These are phyloP conservation scores for Cutaneotrichosporon sp. DNA, from an alignment of 1,284 basidiomycete species.

Conservation along the genomic window DNA sequence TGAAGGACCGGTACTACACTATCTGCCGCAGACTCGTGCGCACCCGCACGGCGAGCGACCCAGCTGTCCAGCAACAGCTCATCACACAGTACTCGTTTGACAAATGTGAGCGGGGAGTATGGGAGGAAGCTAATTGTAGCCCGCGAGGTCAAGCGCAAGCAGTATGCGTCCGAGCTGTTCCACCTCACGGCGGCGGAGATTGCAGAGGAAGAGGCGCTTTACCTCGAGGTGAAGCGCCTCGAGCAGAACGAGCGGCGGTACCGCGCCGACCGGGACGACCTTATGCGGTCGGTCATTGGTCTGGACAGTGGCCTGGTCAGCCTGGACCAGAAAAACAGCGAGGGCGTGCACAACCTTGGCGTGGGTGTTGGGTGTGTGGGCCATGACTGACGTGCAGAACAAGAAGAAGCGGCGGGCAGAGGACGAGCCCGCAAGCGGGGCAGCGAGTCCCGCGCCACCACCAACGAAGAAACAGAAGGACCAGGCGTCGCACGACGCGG, in stretches of 20 bases:
- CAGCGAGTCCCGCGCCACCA: constrained; percentile 20
- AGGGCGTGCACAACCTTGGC: constrained; percentile 45
- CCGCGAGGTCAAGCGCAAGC: constrained; percentile 82
- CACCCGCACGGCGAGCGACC: constrained; percentile 72
- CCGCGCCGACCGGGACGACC: constrained; percentile 81
- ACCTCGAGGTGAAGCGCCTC: constrained; percentile 85
- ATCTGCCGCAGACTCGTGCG: constrained; percentile 84
- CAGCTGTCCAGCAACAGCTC: constrained; percentile 61
- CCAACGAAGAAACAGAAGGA: constrained; percentile 38
- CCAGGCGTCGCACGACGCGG: constrained; percentile 24
- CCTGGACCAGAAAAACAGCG: constrained; percentile 40
- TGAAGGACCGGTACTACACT: constrained; percentile 92
- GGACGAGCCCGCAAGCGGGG: constrained; percentile 23
- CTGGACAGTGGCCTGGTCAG: constrained; percentile 77
- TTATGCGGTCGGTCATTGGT: constrained; percentile 76
- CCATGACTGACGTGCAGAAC: constrained; percentile 21
- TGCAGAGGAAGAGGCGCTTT: constrained; percentile 91
- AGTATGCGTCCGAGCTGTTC: constrained; percentile 79
- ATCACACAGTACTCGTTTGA: constrained; percentile 74
- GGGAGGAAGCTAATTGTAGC: constrained; percentile 51
- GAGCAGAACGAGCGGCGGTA: constrained; percentile 89
- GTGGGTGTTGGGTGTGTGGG: not conserved
- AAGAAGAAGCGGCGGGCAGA: constrained; percentile 46
- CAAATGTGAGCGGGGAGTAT: constrained; percentile 56
- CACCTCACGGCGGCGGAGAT: constrained; percentile 81